These are phyloP conservation scores for Gypsophila paniculata DNA, from an alignment of 179 eudicot species.

Conservation along the genomic window DNA sequence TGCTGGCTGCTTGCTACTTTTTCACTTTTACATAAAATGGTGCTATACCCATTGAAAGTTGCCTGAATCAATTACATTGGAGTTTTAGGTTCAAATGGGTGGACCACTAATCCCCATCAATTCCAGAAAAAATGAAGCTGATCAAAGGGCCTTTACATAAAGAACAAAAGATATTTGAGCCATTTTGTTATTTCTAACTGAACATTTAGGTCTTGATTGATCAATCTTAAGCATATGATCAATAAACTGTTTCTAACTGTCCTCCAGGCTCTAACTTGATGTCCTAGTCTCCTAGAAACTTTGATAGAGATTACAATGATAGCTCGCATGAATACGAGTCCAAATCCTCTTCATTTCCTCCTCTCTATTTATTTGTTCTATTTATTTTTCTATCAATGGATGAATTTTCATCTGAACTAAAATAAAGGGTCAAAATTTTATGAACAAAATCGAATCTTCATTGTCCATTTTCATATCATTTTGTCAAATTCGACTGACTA, in stretches of 20 bases:
- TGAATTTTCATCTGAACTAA: too few relatives aligned
- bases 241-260: conserved; percentile 27
- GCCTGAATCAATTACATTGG: conserved; percentile 18
- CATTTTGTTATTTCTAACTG: not conserved
- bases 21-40: conserved; percentile 21
- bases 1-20: conserved; percentile 34
- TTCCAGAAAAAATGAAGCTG: conserved; percentile 24
- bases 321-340: too few relatives aligned
- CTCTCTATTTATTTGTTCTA: too few relatives aligned
- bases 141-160: not conserved
- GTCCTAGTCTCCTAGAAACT: conserved; percentile 20
- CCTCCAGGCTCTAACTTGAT: conserved; percentile 7
- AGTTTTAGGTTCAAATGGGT: conserved; percentile 22
- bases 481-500: too few relatives aligned
- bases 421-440: too few relatives aligned
- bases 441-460: too few relatives aligned
- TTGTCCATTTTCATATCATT: too few relatives aligned
- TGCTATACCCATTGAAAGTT: conserved; percentile 25
- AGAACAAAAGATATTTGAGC: too few relatives aligned
- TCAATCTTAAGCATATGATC: conserved; percentile 34
- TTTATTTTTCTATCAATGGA: too few relatives aligned
- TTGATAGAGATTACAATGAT: conserved; percentile 28
- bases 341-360: too few relatives aligned
- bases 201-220: conserved; percentile 17
- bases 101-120: conserved; percentile 28